phyloP scores from a whole-genome alignment of 768 basidiomycete genomes.

The Suillus weaverae region DNA sequence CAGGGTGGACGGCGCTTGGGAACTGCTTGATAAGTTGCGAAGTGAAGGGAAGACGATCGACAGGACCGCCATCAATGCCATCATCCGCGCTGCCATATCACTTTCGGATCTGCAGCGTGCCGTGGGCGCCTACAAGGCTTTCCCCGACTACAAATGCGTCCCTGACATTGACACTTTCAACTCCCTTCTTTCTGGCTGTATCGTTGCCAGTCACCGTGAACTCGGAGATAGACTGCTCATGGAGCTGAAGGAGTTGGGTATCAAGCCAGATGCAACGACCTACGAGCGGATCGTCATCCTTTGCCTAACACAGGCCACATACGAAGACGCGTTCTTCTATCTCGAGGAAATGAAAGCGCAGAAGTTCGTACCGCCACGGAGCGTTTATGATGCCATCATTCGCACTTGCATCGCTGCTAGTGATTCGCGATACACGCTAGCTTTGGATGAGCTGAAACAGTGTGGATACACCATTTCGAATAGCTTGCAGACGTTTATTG shows the following conservation, averaged over 20 bases:
- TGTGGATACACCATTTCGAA: constrained; percentile 48
- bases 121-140: constrained; percentile 70
- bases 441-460: constrained; percentile 69
- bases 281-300: constrained; percentile 70
- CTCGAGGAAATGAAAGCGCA: constrained; percentile 84
- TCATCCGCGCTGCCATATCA: constrained; percentile 62
- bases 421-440: constrained; percentile 65
- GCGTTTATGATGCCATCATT: constrained; percentile 60
- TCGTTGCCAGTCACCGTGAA: constrained; percentile 55
- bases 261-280: constrained; percentile 58
- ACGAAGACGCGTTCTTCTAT: constrained; percentile 88
- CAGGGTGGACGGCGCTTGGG: constrained; percentile 64
- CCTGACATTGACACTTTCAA: constrained; percentile 72
- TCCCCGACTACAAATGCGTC: constrained; percentile 50
- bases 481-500: constrained; percentile 35
- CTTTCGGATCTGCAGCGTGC: constrained; percentile 74
- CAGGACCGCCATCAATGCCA: constrained; percentile 58
- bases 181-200: constrained; percentile 63
- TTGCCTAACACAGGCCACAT: constrained; percentile 67
- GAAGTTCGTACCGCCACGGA: constrained; percentile 50
- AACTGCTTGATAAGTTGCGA: constrained; percentile 59
- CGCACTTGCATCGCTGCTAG: constrained; percentile 52
- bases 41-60: constrained; percentile 54
- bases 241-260: constrained; percentile 60
- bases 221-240: constrained; percentile 67